These are phyloP conservation scores for Aureobasidium melanogenum DNA, from an alignment of 2,329 filamentous ascomycete species.

Conservation along the genomic window DNA sequence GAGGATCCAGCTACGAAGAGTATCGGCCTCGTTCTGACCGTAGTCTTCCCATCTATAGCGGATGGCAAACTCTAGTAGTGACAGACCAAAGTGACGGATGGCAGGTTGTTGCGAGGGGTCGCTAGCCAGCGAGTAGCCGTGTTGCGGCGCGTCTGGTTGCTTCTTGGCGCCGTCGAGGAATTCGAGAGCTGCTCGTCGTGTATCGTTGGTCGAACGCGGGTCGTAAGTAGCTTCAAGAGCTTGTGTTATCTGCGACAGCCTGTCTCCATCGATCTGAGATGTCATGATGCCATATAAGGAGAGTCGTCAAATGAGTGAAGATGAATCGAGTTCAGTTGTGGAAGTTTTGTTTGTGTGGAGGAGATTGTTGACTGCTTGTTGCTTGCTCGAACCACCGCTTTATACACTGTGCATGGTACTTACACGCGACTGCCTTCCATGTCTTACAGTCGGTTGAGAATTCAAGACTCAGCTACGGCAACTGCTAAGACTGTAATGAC, in stretches of 20 bases:
- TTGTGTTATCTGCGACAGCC: slow-evolving; percentile 62
- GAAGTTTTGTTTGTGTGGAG: slow-evolving; percentile 12
- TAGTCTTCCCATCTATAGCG: slow-evolving; percentile 77
- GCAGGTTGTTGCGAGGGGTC: slow-evolving; percentile 67
- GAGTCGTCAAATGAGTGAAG: neutral
- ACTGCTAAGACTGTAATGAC: neutral
- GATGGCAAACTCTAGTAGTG: slow-evolving; percentile 81
- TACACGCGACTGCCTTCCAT: neutral
- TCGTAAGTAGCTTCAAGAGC: slow-evolving; percentile 84
- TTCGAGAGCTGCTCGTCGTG: slow-evolving; percentile 70
- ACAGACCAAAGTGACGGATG: slow-evolving; percentile 88
- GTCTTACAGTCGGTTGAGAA: neutral
- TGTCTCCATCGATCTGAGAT: slow-evolving; percentile 13
- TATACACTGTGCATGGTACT: neutral
- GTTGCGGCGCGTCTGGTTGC: slow-evolving; percentile 66
- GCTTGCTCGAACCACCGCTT: slow-evolving; percentile 1
- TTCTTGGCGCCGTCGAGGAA: slow-evolving; percentile 83
- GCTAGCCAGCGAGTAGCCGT: slow-evolving; percentile 75
- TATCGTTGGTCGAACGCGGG: slow-evolving; percentile 68
- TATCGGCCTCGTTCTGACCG: slow-evolving; percentile 55
- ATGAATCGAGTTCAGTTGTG: neutral
- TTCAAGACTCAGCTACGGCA: too few relatives aligned
- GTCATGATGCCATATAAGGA: slow-evolving; percentile 1
- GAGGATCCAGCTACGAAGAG: slow-evolving; percentile 68
- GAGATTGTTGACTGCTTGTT: slow-evolving; percentile 6